A percentile compares a stretch with the other conserved stretches of the same genome.
These are phyloP conservation scores for Geotrichum fermentans DNA, from an alignment of 1,139 yeast species.

Conservation along the genomic window DNA sequence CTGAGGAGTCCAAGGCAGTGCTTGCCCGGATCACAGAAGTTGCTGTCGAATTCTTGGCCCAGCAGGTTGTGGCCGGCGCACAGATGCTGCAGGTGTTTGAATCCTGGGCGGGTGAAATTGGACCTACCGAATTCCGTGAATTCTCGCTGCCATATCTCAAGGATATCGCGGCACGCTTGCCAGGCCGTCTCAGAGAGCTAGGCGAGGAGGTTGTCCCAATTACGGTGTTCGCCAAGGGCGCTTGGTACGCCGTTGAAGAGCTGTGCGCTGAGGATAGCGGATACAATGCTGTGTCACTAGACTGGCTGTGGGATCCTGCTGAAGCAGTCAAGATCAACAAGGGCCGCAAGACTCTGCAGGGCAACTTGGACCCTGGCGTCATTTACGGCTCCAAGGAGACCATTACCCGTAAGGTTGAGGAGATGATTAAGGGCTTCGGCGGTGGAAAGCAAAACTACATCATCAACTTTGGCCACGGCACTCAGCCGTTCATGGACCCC, in stretches of 20 bases:
- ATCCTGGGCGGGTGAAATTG: conserved; percentile 96
- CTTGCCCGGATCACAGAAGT: conserved; percentile 80
- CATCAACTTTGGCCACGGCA: conserved; percentile 94
- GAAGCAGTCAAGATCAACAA: conserved; percentile 76
- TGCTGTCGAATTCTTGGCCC: conserved; percentile 86
- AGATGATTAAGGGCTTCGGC: conserved; percentile 84
- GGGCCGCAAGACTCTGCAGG: conserved; percentile 84
- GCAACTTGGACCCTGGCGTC: conserved; percentile 91
- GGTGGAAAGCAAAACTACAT: conserved; percentile 90
- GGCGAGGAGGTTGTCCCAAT: conserved; percentile 79
- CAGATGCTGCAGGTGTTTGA: conserved; percentile 96
- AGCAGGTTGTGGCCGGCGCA: conserved; percentile 95
- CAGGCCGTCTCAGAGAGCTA: conserved; percentile 61
- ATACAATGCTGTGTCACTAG: conserved; percentile 82
- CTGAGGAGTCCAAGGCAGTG: conserved; percentile 64
- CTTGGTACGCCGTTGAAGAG: conserved; percentile 93
- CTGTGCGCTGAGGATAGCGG: conserved; percentile 63
- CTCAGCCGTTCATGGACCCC: conserved; percentile 95
- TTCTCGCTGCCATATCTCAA: conserved; percentile 84
- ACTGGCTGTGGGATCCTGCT: conserved; percentile 84
- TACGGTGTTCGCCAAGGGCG: conserved; percentile 91
- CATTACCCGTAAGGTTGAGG: conserved; percentile 74
- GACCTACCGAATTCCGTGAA: conserved; percentile 80
- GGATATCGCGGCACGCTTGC: conserved; percentile 68
- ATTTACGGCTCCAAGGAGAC: conserved; percentile 85